Percentiles rank a stretch among this genome's conserved stretches.
Conservation (phyloP, 768 basidiomycete genomes). For the Boletus vinaceobasis region DNA sequence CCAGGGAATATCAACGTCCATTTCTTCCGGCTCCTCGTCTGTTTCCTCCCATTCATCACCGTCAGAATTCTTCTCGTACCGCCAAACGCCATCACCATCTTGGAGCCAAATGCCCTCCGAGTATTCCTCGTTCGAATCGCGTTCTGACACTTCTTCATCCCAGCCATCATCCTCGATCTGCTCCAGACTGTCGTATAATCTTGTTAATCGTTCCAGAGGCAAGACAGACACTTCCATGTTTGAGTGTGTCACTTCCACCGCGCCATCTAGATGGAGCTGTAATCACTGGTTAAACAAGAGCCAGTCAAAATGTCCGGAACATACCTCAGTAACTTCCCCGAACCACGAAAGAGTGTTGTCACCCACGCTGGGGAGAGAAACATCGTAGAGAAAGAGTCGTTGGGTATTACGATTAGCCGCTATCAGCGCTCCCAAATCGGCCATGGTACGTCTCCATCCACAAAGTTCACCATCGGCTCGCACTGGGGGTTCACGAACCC, state of each 20-base stretch:
- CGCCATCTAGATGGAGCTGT: constrained; percentile 73
- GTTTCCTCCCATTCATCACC: constrained; percentile 42
- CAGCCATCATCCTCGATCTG: constrained; percentile 71
- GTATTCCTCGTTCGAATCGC: constrained; percentile 39
- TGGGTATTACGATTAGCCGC: constrained; percentile 45
- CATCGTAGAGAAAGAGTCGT: constrained; percentile 36
- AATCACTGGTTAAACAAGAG: constrained; percentile 6
- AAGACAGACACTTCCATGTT: constrained; percentile 47
- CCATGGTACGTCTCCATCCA: constrained; percentile 74
- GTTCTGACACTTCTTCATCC: constrained; percentile 38
- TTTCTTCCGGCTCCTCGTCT: constrained; percentile 33
- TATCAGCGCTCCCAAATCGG: constrained; percentile 58
- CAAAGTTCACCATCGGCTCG: constrained; percentile 47
- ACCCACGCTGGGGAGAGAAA: constrained; percentile 40
- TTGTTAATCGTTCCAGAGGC: constrained; percentile 65
- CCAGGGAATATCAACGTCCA: constrained; percentile 36
- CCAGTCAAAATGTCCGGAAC: constrained; percentile 18
- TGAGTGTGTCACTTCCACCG: constrained; percentile 69
- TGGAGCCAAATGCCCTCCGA: constrained; percentile 42
- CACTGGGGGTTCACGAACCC: constrained; percentile 64
- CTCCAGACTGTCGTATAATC: constrained; percentile 78
- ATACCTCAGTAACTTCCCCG: constrained; percentile 78
- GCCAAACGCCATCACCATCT: constrained; percentile 37
- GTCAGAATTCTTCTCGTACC: constrained; percentile 29
- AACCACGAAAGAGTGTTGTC: constrained; percentile 65